phyloP scores from a whole-genome alignment of 129 eudicot species.

The Escallonia rubra region DNA sequence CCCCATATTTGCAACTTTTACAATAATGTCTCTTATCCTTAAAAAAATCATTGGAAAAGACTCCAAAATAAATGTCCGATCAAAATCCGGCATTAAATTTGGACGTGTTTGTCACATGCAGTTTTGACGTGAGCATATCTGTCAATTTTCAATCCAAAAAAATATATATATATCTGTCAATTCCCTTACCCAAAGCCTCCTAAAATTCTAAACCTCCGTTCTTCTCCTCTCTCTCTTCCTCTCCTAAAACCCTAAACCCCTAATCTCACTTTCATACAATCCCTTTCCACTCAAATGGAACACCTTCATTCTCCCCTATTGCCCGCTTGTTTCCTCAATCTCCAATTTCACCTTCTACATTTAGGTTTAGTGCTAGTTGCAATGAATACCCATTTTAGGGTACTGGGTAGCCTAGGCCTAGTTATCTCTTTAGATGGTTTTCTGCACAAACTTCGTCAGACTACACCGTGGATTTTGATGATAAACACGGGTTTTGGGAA shows the following conservation, averaged over 20 bases:
- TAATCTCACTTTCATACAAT: background rate
- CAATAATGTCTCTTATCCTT: no score
- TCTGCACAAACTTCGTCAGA: background rate
- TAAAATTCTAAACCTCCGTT: background rate
- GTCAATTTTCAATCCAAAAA: no score
- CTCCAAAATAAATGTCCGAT: no score
- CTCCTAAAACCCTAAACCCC: slow-evolving; percentile 29
- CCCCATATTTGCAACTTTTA: no score
- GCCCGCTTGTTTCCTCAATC: background rate
- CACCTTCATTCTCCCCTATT: slow-evolving; percentile 8
- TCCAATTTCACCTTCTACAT: background rate
- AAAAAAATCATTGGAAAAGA: no score
- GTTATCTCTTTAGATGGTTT: slow-evolving; percentile 5
- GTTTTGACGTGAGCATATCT: no score
- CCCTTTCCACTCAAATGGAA: slow-evolving; percentile 19
- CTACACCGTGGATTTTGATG: slow-evolving; percentile 6
- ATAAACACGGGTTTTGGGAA: slow-evolving; percentile 9
- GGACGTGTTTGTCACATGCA: no score
- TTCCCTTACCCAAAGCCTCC: no score
- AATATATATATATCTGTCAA: no score
- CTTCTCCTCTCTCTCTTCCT: background rate
- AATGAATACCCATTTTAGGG: background rate
- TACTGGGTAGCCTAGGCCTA: slow-evolving; percentile 3
- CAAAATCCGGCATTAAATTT: no score
- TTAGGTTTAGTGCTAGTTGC: background rate